A percentile compares a stretch with the other conserved stretches of the same genome.
Conservation (phyloP, 2,329 filamentous ascomycete genomes). For the Colletotrichum sublineola region DNA sequence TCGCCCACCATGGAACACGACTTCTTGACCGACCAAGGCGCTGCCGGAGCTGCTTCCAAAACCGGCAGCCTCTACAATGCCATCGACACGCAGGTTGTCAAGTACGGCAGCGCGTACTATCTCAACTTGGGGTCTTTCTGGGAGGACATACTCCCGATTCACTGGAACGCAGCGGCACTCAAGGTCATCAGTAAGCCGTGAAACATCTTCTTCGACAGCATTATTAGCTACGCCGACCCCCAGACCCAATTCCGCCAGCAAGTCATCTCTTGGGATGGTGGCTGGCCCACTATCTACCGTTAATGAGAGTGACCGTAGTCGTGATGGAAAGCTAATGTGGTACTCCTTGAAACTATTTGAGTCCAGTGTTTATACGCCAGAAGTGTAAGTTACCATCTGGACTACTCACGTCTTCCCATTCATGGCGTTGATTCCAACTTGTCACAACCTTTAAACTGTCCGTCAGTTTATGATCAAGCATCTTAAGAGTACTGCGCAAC, state of each 20-base stretch:
- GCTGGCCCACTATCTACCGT: conserved; percentile 58
- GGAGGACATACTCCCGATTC: conserved; percentile 72
- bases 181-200: conserved; percentile 48
- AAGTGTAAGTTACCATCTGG: not conserved
- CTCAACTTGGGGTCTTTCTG: conserved; percentile 79
- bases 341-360: conserved; percentile 29
- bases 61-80: conserved; percentile 65
- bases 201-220: conserved; percentile 63
- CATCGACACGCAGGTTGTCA: conserved; percentile 70
- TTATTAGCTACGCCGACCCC: conserved; percentile 52
- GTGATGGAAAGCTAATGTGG: not conserved
- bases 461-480: too few species aligned
- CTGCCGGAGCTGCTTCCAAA: conserved; percentile 63
- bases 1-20: conserved; percentile 63
- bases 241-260: conserved; percentile 67
- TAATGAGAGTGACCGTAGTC: not conserved
- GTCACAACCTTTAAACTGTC: too few species aligned
- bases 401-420: too few species aligned
- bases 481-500: too few species aligned
- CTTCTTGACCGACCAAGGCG: conserved; percentile 71
- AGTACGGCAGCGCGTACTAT: conserved; percentile 56
- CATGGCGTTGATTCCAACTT: too few species aligned
- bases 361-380: not conserved
- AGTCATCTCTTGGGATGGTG: conserved; percentile 61
- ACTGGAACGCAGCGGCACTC: conserved; percentile 56